phyloP scores from a whole-genome alignment of 169 alveolate genomes.

The Plasmodium vivax region DNA sequence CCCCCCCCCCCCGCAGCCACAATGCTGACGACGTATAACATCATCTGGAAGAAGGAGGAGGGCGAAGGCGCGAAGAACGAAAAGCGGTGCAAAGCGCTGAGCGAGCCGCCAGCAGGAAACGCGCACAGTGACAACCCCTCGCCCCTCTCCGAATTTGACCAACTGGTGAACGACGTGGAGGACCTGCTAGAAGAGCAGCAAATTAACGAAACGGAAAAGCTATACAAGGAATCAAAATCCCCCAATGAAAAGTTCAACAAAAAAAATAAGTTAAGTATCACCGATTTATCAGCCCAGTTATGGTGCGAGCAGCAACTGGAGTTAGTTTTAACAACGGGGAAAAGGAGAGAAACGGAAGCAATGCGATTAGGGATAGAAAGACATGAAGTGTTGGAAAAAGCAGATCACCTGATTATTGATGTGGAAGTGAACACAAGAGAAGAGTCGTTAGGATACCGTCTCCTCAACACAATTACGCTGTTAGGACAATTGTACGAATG shows the following conservation, averaged over 20 bases:
- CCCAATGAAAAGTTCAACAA: conserved; percentile 77
- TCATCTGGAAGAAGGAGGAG: conserved; percentile 67
- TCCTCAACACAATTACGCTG: conserved; percentile 80
- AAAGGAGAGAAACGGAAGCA: conserved; percentile 83
- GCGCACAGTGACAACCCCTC: background rate
- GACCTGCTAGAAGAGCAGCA: conserved; percentile 69
- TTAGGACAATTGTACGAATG: conserved; percentile 77
- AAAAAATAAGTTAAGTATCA: conserved; percentile 83
- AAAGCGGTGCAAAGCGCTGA: background rate
- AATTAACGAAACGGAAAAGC: conserved; percentile 74
- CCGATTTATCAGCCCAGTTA: conserved; percentile 84
- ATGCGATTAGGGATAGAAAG: conserved; percentile 85
- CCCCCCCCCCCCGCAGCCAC: background rate
- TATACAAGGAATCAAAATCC: conserved; percentile 56
- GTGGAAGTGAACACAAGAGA: conserved; percentile 84
- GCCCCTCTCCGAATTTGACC: conserved; percentile 41
- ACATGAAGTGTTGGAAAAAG: conserved; percentile 86
- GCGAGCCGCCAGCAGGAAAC: background rate
- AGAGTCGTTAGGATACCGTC: conserved; percentile 83
- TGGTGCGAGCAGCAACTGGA: conserved; percentile 89
- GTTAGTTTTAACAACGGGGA: conserved; percentile 82
- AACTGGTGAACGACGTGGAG: conserved; percentile 57
- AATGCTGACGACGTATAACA: conserved; percentile 68
- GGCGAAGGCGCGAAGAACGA: conserved; percentile 1
- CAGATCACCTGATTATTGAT: conserved; percentile 84